These are phyloP conservation scores for Trifolium dubium DNA, from an alignment of 306 rosid genomes.

Conservation along the genomic window DNA sequence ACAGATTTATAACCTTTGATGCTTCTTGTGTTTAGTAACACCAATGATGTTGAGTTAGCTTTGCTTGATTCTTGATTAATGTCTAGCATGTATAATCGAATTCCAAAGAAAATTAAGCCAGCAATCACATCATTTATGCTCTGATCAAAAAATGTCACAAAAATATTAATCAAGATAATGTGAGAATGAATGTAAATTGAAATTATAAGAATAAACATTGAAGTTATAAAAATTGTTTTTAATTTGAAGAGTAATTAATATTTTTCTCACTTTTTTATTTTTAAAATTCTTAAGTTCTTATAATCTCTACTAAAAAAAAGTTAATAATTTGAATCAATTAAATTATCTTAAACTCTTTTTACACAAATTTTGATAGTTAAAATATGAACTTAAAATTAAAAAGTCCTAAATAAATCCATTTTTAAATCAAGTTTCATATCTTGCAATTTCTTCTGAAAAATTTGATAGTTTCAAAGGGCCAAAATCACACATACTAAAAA, in stretches of 20 bases:
- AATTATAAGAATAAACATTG: neutral
- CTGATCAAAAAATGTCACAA: slow-evolving; percentile 5
- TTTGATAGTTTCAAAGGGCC: neutral
- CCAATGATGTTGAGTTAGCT: slow-evolving; percentile 48
- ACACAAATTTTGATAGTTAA: too few relatives aligned
- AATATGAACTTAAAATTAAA: too few relatives aligned
- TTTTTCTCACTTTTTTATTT: neutral
- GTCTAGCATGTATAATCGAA: slow-evolving; percentile 58
- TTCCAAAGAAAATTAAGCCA: slow-evolving; percentile 53
- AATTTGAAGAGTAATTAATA: neutral
- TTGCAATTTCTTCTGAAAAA: neutral
- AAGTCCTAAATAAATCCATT: too few relatives aligned
- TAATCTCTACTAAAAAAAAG: too few relatives aligned
- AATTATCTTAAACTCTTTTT: too few relatives aligned
- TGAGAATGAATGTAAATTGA: neutral
- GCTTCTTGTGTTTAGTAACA: slow-evolving; percentile 49
- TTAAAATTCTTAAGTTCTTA: too few relatives aligned
- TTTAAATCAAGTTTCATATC: too few relatives aligned
- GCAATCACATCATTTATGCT: slow-evolving; percentile 56
- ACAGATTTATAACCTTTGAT: slow-evolving; percentile 49
- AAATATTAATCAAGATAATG: neutral
- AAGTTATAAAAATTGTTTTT: neutral
- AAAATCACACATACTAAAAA: neutral
- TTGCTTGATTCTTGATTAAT: slow-evolving; percentile 37
- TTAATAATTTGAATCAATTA: too few relatives aligned